Evolutionary conservation across 2,329 filamentous ascomycete genomes (phyloP), one percentile per base, ranked within the genome.

Genomic region (Sporothrix euskadiensis): DNA sequence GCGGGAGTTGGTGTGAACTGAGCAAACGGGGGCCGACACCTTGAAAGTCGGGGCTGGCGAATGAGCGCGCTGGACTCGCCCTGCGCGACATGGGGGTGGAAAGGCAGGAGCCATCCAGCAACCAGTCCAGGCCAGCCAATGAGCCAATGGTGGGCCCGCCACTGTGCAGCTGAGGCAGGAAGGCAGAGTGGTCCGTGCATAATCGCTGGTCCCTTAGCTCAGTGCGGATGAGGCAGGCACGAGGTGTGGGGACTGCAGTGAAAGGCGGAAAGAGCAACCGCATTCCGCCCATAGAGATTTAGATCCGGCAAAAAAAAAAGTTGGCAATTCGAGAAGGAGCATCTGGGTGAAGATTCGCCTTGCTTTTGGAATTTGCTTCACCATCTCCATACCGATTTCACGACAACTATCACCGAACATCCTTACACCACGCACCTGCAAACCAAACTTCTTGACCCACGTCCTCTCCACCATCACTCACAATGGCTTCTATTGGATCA

Each of bases 401-500:
- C 30, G 19, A 54, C 32, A 39, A 16, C 66, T 19, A 69, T 19
- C 41, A 0, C n/a, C 32, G 2, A 26, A 41, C 19, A 10, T 12
- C 1, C 16, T 12, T 54, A 32, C 1, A 4, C n/a, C n/a, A 44
- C 35, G 1, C 16, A 10, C 19, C 39, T 10, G 16, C 1, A 3
- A 49, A 14, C 32, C 6, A 10, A 26, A 3, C 14, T 30, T 30
- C 7, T 30, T 12, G 22, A 30, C 10, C 7, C 39, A 30, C 9
- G 9, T 5, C 39, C 14, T 52, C 30, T 16, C 49, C 30, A 16
- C 35, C 14, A 39, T 12, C 26, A 12, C 12, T 39, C 44, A 39
- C 32, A 70, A 98, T 98, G 95, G 90, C 94, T 76, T 90, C 93
- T 22, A 94, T 98, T 77, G 95, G 94, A 73, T 95, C 94, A 71